Percentiles rank a stretch among this genome's conserved stretches.
phyloP scores from a whole-genome alignment of 495 filamentous ascomycete species.

The Jackrogersella multiformis region DNA sequence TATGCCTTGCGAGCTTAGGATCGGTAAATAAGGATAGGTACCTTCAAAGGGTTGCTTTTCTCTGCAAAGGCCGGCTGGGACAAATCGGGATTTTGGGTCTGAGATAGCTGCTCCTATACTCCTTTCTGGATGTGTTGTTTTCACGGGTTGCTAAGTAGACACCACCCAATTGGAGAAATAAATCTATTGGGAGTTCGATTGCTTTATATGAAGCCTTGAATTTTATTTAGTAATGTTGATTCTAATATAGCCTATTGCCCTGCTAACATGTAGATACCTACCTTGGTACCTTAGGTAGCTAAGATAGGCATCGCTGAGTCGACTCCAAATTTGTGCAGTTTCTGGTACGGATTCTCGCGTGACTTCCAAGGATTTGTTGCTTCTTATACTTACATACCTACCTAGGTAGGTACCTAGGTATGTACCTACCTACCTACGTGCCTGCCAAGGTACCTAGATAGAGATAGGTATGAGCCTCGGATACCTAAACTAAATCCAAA shows the following conservation, averaged over 20 bases:
- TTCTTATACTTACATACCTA: too few relatives aligned
- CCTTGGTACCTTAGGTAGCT: too few relatives aligned
- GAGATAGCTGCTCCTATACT: background rate
- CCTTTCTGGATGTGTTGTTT: background rate
- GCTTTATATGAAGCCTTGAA: background rate
- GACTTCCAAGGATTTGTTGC: background rate
- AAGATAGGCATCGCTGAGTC: too few relatives aligned
- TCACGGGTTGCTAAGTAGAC: background rate
- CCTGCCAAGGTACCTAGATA: too few relatives aligned
- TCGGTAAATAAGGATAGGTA: background rate
- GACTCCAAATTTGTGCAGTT: background rate
- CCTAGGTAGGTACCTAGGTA: too few relatives aligned
- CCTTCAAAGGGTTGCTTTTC: background rate
- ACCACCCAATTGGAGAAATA: background rate
- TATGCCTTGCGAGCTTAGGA: background rate
- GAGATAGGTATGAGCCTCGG: too few relatives aligned
- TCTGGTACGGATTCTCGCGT: background rate
- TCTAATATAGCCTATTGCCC: too few relatives aligned
- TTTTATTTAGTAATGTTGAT: background rate
- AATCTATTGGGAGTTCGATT: background rate
- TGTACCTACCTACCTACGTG: too few relatives aligned
- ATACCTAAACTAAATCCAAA: too few relatives aligned
- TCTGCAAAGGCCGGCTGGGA: background rate
- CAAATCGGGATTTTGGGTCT: background rate
- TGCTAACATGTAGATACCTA: too few relatives aligned